Conservation (phyloP, 345 rosid species). For the Dipteronia sinensis region DNA sequence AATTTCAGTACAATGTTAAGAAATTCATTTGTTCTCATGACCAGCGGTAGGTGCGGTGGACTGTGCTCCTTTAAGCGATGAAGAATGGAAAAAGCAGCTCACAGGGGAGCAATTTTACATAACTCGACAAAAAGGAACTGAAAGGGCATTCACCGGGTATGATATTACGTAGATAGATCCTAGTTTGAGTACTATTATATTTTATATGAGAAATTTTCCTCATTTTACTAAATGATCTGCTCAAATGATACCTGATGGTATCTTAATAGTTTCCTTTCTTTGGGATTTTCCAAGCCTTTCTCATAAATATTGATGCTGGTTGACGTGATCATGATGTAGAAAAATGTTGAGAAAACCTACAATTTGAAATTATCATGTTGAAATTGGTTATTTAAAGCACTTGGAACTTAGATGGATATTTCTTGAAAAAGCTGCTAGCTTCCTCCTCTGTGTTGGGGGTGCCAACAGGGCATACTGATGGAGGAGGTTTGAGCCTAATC, state of each 20-base stretch:
- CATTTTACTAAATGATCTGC: not conserved
- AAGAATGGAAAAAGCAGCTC: slow-evolving; percentile 78
- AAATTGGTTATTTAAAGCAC: too few species aligned
- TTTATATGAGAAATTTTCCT: not conserved
- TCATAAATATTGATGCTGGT: too few species aligned
- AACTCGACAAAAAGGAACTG: slow-evolving; percentile 86
- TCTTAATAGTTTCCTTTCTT: too few species aligned
- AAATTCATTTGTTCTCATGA: slow-evolving; percentile 18
- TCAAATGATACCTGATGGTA: not conserved
- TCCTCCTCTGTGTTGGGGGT: not conserved
- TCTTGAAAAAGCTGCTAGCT: too few species aligned
- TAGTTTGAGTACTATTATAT: not conserved
- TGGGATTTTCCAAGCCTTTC: too few species aligned
- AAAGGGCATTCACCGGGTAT: slow-evolving; percentile 93
- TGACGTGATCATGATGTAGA: too few species aligned
- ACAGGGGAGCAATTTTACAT: slow-evolving; percentile 68
- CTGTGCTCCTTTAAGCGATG: slow-evolving; percentile 49
- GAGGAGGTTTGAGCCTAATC: not conserved
- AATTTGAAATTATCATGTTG: too few species aligned
- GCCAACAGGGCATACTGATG: not conserved
- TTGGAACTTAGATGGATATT: too few species aligned
- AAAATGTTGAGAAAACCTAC: too few species aligned
- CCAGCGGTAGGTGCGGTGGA: slow-evolving; percentile 45
- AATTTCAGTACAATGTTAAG: not conserved
- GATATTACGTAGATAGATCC: slow-evolving; percentile 10